phyloP scores from a whole-genome alignment of 1,139 yeast species.

The Pichiaceae sp. region DNA sequence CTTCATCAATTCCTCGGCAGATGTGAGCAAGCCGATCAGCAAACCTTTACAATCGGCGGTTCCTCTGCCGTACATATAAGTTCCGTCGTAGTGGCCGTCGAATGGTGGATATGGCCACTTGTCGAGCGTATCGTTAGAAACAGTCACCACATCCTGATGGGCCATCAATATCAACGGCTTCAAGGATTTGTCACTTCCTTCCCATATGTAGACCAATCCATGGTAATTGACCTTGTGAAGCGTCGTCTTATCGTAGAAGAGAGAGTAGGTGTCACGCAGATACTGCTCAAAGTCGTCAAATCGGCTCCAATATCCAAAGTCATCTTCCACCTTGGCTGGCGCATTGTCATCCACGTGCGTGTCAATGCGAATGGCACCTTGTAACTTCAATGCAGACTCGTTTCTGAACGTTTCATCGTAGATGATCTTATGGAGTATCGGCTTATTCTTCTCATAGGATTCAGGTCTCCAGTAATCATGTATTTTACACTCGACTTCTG shows the following conservation, averaged over 20 bases:
- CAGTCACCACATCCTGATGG: slow-evolving; percentile 45
- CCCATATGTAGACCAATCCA: slow-evolving; percentile 61
- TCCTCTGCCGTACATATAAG: slow-evolving; percentile 37
- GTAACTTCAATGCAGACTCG: slow-evolving; percentile 29
- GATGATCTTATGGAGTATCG: slow-evolving; percentile 14
- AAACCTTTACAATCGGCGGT: slow-evolving; percentile 39
- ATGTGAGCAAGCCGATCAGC: slow-evolving; percentile 33
- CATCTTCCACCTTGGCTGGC: neutral
- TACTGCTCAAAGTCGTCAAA: slow-evolving; percentile 49
- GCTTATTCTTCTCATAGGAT: slow-evolving; percentile 10
- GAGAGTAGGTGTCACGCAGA: slow-evolving; percentile 51
- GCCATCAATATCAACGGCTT: slow-evolving; percentile 38
- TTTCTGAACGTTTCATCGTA: slow-evolving; percentile 29
- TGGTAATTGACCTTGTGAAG: slow-evolving; percentile 54
- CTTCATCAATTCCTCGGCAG: slow-evolving; percentile 32
- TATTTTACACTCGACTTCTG: neutral
- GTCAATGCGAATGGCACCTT: slow-evolving; percentile 36
- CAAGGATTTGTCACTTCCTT: slow-evolving; percentile 37
- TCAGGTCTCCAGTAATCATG: slow-evolving; percentile 17
- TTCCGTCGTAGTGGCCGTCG: slow-evolving; percentile 34
- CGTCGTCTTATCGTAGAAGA: slow-evolving; percentile 38
- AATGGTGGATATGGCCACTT: slow-evolving; percentile 39
- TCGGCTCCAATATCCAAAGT: neutral
- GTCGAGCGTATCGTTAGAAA: slow-evolving; percentile 30
- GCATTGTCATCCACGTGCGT: slow-evolving; percentile 36